Evolutionary conservation across 495 filamentous ascomycete genomes (phyloP).

Genomic region (Elasticomyces elasticus): DNA sequence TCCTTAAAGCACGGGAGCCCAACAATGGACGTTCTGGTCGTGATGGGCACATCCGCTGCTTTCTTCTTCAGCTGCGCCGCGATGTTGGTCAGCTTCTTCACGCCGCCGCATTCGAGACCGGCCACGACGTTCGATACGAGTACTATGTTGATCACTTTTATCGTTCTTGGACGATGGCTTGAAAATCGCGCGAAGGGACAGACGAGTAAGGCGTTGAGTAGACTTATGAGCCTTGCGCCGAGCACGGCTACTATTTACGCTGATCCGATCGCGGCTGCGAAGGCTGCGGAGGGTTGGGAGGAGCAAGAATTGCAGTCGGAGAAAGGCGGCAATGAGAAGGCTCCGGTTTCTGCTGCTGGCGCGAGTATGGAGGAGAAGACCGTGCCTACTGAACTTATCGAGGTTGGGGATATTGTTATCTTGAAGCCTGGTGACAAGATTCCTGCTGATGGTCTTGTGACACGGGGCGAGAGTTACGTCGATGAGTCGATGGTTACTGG

Average conservation of each 20-base stretch:
- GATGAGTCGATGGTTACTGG: slow-evolving; percentile 99
- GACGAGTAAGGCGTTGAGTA: slow-evolving; percentile 88
- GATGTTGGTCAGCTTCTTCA: slow-evolving; percentile 70
- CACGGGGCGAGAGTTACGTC: slow-evolving; percentile 81
- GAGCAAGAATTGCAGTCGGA: slow-evolving; percentile 27
- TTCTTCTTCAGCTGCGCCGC: slow-evolving; percentile 93
- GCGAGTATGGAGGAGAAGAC: slow-evolving; percentile 60
- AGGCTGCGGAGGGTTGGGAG: slow-evolving; percentile 73
- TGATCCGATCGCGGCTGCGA: slow-evolving; percentile 90
- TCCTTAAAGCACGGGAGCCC: slow-evolving; percentile 80
- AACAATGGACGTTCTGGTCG: slow-evolving; percentile 96
- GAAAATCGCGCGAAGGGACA: slow-evolving; percentile 96
- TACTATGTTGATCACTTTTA: slow-evolving; percentile 97
- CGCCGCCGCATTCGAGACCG: slow-evolving; percentile 61
- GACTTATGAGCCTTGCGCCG: slow-evolving; percentile 88
- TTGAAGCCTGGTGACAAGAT: slow-evolving; percentile 94
- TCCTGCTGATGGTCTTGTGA: slow-evolving; percentile 81
- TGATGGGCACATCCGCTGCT: slow-evolving; percentile 88
- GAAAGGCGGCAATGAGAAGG: slow-evolving; percentile 33
- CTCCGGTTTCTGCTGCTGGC: slow-evolving; percentile 36
- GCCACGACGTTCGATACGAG: slow-evolving; percentile 93
- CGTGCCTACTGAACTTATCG: slow-evolving; percentile 89
- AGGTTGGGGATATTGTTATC: slow-evolving; percentile 88
- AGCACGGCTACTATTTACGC: slow-evolving; percentile 97
- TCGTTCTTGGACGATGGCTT: slow-evolving; percentile 80